Conservation (phyloP, 1,284 basidiomycete species). For the Rhodotorula sp. region DNA sequence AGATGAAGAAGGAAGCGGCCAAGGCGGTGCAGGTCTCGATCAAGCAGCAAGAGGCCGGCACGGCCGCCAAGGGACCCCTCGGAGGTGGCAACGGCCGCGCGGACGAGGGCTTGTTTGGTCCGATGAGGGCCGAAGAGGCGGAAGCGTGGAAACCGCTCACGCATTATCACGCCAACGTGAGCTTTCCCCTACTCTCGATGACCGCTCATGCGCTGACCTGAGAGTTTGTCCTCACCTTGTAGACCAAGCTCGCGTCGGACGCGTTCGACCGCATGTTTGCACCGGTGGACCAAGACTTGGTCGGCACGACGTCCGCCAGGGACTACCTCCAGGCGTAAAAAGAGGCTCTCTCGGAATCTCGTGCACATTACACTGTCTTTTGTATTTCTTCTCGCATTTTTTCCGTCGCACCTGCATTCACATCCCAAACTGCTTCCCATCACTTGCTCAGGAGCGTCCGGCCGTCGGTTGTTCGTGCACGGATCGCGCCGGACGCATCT, state of each 20-base stretch:
- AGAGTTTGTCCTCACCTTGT: background rate
- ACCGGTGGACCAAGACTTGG: conserved; percentile 14
- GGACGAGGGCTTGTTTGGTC: conserved; percentile 45
- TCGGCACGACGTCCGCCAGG: conserved; percentile 31
- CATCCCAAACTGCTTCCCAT: background rate
- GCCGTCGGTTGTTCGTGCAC: background rate
- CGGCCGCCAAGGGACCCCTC: background rate
- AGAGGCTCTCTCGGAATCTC: background rate
- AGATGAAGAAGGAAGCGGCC: conserved; percentile 42
- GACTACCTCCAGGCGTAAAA: conserved; percentile 29
- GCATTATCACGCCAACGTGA: conserved; percentile 43
- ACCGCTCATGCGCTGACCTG: background rate
- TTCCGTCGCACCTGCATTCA: background rate
- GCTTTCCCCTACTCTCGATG: background rate
- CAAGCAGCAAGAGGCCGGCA: conserved; percentile 29
- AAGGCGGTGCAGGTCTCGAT: conserved; percentile 44
- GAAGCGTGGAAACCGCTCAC: conserved; percentile 43
- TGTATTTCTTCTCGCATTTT: background rate
- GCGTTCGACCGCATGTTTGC: conserved; percentile 31
- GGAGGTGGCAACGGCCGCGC: conserved; percentile 40
- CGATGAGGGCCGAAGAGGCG: conserved; percentile 43
- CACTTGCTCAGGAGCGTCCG: background rate
- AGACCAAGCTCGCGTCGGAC: conserved; percentile 30
- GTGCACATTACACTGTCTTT: background rate
- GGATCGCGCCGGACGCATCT: background rate